Evolutionary conservation across 441 rosid species (phyloP).

Genomic region (Syzygium malaccense): DNA sequence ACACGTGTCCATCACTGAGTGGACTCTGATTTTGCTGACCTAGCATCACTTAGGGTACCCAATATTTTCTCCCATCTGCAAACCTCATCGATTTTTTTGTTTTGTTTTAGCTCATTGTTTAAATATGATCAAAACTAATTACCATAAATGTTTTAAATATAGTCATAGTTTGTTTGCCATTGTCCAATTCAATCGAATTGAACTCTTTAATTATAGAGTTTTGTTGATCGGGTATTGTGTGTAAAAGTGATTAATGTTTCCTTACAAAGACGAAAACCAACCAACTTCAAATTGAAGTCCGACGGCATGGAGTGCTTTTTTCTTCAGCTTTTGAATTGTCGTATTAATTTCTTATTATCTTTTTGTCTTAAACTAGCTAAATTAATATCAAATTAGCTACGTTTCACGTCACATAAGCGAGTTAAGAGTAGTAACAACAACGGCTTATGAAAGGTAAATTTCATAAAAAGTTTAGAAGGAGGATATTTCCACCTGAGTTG

Average conservation of each 20-base stretch:
- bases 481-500: too few relatives aligned
- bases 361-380: background rate
- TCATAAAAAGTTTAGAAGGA: background rate
- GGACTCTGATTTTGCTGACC: too few relatives aligned
- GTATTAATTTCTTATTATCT: background rate
- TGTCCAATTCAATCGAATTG: background rate
- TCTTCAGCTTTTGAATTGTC: background rate
- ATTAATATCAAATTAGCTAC: background rate
- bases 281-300: background rate
- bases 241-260: background rate
- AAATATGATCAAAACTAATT: background rate
- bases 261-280: background rate
- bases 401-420: background rate
- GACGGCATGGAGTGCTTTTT: background rate
- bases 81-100: background rate
- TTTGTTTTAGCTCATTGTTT: background rate
- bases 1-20: too few relatives aligned
- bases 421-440: background rate
- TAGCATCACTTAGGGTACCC: too few relatives aligned
- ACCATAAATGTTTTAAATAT: background rate
- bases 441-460: background rate
- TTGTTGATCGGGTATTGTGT: background rate
- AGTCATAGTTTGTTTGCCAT: background rate
- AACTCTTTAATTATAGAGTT: background rate
- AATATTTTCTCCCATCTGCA: background rate